Percentiles rank a stretch among this genome's conserved stretches.
phyloP scores from a whole-genome alignment of 371 early-diverging fungal genomes.

The Rhizomucor miehei region DNA sequence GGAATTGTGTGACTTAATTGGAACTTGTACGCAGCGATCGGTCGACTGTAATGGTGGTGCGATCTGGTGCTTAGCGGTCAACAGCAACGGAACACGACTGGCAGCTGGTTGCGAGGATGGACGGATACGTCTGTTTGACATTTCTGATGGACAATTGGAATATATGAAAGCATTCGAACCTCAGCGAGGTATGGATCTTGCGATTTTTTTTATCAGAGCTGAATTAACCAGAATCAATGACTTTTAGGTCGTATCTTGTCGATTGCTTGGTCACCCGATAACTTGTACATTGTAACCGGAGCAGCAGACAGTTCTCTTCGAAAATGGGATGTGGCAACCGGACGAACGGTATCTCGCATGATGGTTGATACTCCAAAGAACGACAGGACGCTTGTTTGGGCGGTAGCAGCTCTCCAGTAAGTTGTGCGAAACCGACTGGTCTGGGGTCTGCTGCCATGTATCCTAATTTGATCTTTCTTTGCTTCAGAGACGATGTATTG shows the following conservation, averaged over 20 bases:
- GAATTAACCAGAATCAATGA: background rate
- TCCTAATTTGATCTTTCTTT: no score
- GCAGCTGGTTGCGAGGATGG: conserved; percentile 96
- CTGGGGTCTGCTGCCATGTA: no score
- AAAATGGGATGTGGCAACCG: conserved; percentile 68
- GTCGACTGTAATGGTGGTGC: conserved; percentile 90
- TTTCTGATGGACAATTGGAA: conserved; percentile 68
- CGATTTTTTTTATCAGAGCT: background rate
- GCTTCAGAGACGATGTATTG: conserved; percentile 69
- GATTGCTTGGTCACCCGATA: conserved; percentile 80
- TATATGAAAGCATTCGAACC: conserved; percentile 72
- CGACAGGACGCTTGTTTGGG: conserved; percentile 65
- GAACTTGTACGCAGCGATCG: conserved; percentile 14
- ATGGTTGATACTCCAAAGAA: conserved; percentile 63
- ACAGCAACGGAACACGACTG: conserved; percentile 69
- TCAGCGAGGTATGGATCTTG: conserved; percentile 45
- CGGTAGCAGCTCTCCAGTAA: conserved; percentile 51
- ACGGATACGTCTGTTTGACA: conserved; percentile 79
- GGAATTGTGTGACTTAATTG: background rate
- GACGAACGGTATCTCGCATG: conserved; percentile 62
- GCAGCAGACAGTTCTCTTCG: conserved; percentile 81
- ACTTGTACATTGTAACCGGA: conserved; percentile 74
- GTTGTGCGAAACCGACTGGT: no score
- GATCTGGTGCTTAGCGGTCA: conserved; percentile 90
- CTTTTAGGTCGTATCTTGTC: conserved; percentile 70